Percentiles rank a stretch among this genome's conserved stretches.
Evolutionary conservation across 192 early-diverging fungal genomes (phyloP).

Genomic region (Obelidium mucronatum): DNA sequence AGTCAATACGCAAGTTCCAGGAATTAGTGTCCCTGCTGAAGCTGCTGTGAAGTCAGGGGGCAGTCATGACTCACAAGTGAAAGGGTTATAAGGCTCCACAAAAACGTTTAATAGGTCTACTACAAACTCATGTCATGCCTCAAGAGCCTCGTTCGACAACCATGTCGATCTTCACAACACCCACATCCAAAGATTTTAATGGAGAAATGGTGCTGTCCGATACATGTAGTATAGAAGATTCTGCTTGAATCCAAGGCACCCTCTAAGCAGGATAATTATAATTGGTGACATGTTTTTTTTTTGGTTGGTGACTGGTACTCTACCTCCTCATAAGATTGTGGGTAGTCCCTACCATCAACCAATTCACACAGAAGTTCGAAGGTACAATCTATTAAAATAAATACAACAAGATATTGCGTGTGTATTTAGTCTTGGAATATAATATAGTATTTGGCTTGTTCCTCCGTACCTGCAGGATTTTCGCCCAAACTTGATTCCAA

Average conservation of each 20-base stretch:
- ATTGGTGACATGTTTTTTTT: background rate
- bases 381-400: conserved; percentile 24
- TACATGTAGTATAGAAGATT: conserved; percentile 25
- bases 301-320: background rate
- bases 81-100: background rate
- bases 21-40: background rate
- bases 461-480: conserved; percentile 31
- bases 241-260: conserved; percentile 42
- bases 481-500: conserved; percentile 32
- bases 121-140: background rate
- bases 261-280: background rate
- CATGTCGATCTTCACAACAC: conserved; percentile 41
- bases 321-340: conserved; percentile 21
- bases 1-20: too few relatives aligned
- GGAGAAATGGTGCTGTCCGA: conserved; percentile 32
- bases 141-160: conserved; percentile 18
- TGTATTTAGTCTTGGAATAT: background rate
- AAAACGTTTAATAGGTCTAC: background rate
- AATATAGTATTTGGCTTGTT: too few relatives aligned
- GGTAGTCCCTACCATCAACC: conserved; percentile 25
- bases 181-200: conserved; percentile 47
- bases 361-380: conserved; percentile 46
- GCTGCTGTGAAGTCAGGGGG: background rate
- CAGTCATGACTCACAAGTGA: background rate
- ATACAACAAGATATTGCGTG: background rate